phyloP scores from a whole-genome alignment of 1,284 basidiomycete genomes.

The Ustanciosporium gigantosporum region DNA sequence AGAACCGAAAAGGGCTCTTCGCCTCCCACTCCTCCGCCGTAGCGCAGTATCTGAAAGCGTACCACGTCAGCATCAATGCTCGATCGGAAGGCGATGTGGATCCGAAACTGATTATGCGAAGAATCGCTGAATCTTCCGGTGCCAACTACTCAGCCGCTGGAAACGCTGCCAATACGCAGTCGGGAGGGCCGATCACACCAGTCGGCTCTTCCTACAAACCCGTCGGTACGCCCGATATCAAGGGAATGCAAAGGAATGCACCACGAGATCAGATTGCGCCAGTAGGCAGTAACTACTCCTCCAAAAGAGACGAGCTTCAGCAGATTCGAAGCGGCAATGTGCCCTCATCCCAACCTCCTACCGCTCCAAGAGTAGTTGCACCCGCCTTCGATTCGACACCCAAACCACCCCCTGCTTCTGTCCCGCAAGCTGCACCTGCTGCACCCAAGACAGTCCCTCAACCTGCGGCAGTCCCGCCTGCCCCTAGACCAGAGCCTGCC shows the following conservation, averaged over 20 bases:
- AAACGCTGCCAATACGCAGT: slow-evolving; percentile 53
- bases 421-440: slow-evolving; percentile 9
- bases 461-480: slow-evolving; percentile 11
- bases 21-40: slow-evolving; percentile 82
- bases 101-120: slow-evolving; percentile 67
- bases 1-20: slow-evolving; percentile 87
- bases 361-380: slow-evolving; percentile 19
- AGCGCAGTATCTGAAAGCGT: slow-evolving; percentile 76
- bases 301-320: slow-evolving; percentile 52
- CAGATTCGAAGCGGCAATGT: slow-evolving; percentile 47
- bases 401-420: slow-evolving; percentile 18
- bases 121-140: slow-evolving; percentile 88
- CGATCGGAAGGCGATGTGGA: slow-evolving; percentile 75
- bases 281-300: slow-evolving; percentile 51
- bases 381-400: slow-evolving; percentile 28
- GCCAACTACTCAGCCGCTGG: slow-evolving; percentile 74
- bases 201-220: slow-evolving; percentile 56
- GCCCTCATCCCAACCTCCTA: slow-evolving; percentile 12
- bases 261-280: slow-evolving; percentile 51
- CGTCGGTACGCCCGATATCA: slow-evolving; percentile 57
- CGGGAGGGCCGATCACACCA: slow-evolving; percentile 48
- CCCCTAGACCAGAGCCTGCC: slow-evolving; percentile 13
- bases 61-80: slow-evolving; percentile 86
- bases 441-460: slow-evolving; percentile 7
- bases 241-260: slow-evolving; percentile 46